phyloP scores from a whole-genome alignment of 1,284 basidiomycete species.

The Heliocybe sulcata region DNA sequence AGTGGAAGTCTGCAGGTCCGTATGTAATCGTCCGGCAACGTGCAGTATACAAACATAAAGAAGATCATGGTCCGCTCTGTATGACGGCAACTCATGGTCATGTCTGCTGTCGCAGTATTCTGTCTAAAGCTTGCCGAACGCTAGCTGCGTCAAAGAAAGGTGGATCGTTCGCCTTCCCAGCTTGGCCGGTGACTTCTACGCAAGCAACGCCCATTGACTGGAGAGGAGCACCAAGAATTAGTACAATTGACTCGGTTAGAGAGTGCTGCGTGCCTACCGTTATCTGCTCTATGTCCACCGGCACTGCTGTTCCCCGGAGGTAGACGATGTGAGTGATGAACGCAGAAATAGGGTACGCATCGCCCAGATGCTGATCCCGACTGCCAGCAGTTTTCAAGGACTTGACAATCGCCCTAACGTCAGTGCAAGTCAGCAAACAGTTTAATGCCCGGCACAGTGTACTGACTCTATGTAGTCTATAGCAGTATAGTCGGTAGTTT shows the following conservation, averaged over 20 bases:
- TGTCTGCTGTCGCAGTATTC: slow-evolving; percentile 28
- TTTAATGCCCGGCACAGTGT: slow-evolving; percentile 5
- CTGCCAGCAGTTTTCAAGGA: slow-evolving; percentile 46
- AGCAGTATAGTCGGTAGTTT: slow-evolving; percentile 82
- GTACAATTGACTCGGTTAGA: slow-evolving; percentile 6
- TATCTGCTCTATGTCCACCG: slow-evolving; percentile 53
- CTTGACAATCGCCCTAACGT: slow-evolving; percentile 53
- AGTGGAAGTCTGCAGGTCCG: too few species aligned
- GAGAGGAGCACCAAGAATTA: slow-evolving; percentile 1
- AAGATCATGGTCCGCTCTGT: neutral
- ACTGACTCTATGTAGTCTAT: slow-evolving; percentile 75
- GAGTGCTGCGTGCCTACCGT: slow-evolving; percentile 39
- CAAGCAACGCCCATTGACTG: slow-evolving; percentile 61
- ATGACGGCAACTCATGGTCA: slow-evolving; percentile 1
- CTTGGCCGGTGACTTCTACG: slow-evolving; percentile 28
- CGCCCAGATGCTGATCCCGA: slow-evolving; percentile 24
- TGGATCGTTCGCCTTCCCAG: slow-evolving; percentile 15
- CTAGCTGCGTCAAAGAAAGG: slow-evolving; percentile 44
- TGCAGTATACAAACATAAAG: too few species aligned
- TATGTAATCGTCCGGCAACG: too few species aligned
- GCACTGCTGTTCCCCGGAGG: slow-evolving; percentile 54
- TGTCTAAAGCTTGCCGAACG: slow-evolving; percentile 40
- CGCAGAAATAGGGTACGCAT: slow-evolving; percentile 61
- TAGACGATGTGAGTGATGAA: slow-evolving; percentile 84
- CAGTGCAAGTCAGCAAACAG: slow-evolving; percentile 7